Evolutionary conservation across 2,329 filamentous ascomycete species (phyloP), one percentile per base, ranked within the genome.

Genomic region (Sporothrix curviconia): DNA sequence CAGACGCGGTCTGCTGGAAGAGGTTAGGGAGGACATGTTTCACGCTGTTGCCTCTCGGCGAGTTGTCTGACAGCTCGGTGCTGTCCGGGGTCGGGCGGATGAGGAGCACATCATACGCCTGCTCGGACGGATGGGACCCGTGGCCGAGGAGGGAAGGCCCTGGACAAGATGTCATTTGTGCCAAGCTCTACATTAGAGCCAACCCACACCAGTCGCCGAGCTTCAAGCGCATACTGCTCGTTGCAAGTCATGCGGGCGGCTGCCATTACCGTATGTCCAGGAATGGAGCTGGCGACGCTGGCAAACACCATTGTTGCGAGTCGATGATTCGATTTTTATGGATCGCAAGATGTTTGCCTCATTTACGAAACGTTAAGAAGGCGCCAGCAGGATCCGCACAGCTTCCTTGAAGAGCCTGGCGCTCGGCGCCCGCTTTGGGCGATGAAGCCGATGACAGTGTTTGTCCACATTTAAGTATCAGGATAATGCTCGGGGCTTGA

Each of bases 281-380:
- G 78, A 83, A 67, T 88, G 85, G 85, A 82, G 82, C 4, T 87
- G 85, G 85, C 74, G 74, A 37, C 80, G 74, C 60, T 81, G 78
- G n/a, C n/a, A 63, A 79, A 78, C 47, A 71, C 75, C 11, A 75
- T 86, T 14, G 72, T 86, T 32, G 82, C 83, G 1, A 73, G 78
- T 1, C n/a, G n/a, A 78, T 87, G n/a, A 3, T 87, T 87, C 61
- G 84, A 87, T 67, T 87, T 86, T 65, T 87, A 87, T 63, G 83
- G 82, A 9, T 78, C 78, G 2, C 81, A 83, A 61, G 77, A 80
- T 46, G n/a, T 74, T 87, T 11, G 77, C 78, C 2, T n/a, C 81
- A 87, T 66, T 66, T 88, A 42, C 78, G 82, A 37, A 86, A 87
- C n/a, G n/a, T 59, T 85, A 87, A 65, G 81, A 85, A 64, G 80